These are phyloP conservation scores for Oryza nivara DNA, from an alignment of 176 grass and related monocot species.

Conservation along the genomic window DNA sequence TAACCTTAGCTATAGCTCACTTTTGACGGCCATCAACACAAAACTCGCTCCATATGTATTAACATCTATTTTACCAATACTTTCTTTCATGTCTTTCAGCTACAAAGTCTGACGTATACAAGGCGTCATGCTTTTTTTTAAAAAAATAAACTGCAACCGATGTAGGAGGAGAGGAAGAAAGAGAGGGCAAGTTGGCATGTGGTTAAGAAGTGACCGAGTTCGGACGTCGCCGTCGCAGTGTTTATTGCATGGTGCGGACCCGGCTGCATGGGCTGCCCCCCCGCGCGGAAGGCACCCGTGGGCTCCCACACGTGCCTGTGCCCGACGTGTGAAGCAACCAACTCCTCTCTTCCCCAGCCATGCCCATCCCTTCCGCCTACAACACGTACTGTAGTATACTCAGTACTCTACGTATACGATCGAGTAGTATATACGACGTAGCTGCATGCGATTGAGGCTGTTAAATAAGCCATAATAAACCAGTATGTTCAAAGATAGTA, in stretches of 20 bases:
- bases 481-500: too few relatives aligned
- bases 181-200: constrained; percentile 1
- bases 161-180: background rate
- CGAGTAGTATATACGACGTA: background rate
- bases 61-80: background rate
- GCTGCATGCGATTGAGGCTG: too few relatives aligned
- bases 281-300: constrained; percentile 27
- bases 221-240: constrained; percentile 52
- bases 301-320: constrained; percentile 50
- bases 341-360: background rate
- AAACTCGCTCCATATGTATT: background rate
- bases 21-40: background rate
- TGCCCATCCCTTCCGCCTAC: background rate
- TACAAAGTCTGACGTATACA: background rate
- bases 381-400: background rate
- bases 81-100: background rate
- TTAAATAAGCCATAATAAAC: too few relatives aligned
- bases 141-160: background rate
- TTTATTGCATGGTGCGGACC: constrained; percentile 36
- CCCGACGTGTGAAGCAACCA: constrained; percentile 42
- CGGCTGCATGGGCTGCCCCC: constrained; percentile 40
- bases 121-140: background rate
- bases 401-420: background rate
- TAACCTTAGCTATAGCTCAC: background rate
- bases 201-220: constrained; percentile 26